Conservation (phyloP, 1,284 basidiomycete species). For the Puccinia sorghi region DNA sequence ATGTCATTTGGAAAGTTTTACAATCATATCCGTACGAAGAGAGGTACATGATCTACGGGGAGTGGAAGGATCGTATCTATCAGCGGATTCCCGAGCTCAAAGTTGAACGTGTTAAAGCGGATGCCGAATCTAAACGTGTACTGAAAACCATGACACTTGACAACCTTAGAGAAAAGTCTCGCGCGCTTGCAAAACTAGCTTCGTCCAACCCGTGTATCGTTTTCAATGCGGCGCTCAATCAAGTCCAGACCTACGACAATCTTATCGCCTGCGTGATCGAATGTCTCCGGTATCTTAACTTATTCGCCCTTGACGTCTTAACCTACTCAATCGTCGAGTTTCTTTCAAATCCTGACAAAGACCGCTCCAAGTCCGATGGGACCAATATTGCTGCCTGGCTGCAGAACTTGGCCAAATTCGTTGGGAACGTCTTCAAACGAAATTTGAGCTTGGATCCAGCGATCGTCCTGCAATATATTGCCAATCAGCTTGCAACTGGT, state of each 20-base stretch:
- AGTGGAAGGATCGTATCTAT: slow-evolving; percentile 78
- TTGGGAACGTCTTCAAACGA: slow-evolving; percentile 84
- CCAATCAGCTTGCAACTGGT: slow-evolving; percentile 80
- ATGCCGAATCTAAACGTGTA: slow-evolving; percentile 68
- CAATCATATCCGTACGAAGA: slow-evolving; percentile 72
- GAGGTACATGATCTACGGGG: slow-evolving; percentile 88
- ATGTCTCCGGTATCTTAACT: slow-evolving; percentile 82
- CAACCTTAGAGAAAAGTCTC: slow-evolving; percentile 75
- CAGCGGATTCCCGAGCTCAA: slow-evolving; percentile 60
- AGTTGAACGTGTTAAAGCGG: slow-evolving; percentile 62
- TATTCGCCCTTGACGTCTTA: slow-evolving; percentile 90
- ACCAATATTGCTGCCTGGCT: slow-evolving; percentile 90
- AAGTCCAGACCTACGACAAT: slow-evolving; percentile 97
- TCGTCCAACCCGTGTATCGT: slow-evolving; percentile 92
- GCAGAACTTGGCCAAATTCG: slow-evolving; percentile 88
- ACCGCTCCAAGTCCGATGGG: slow-evolving; percentile 85
- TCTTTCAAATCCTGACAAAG: slow-evolving; percentile 74
- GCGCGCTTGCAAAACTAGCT: slow-evolving; percentile 87
- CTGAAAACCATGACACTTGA: slow-evolving; percentile 73
- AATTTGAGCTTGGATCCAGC: slow-evolving; percentile 76
- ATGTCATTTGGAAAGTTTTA: slow-evolving; percentile 84
- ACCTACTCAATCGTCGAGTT: slow-evolving; percentile 85
- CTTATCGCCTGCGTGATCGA: slow-evolving; percentile 86
- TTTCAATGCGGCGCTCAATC: slow-evolving; percentile 83
- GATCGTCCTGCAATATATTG: slow-evolving; percentile 83